Evolutionary conservation across 148 eudicot species (phyloP), one percentile per base, ranked within the genome.

Genomic region (Rhododendron henanense): DNA sequence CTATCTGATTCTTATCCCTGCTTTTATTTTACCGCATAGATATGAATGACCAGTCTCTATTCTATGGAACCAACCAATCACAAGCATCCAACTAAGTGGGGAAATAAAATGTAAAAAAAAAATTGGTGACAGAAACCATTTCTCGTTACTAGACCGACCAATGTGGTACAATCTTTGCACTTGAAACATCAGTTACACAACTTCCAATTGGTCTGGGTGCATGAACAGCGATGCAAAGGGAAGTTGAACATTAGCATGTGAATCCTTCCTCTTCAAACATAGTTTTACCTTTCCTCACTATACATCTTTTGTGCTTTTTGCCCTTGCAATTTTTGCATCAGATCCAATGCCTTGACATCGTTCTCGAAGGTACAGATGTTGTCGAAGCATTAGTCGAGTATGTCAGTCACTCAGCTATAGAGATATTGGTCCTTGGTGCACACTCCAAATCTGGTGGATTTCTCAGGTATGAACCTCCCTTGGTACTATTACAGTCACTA

Each of bases 291-390:
- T 71, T 31, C 18, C 39, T 71, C 76, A 71, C 76, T 13, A 31
- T 69, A 13, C 14, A 13, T 28, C 76, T 71, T 13, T 13, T 71
- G 13, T 31, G 76, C 19, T 14, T 14, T 31, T 31, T 71, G 41
- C 2, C 76, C 19, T 71, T 71, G 19, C 57, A 79, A 83, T 83
- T 59, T 41, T 55, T 25, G 61, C 7, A 69, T 47, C 89, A 96
- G 99, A 91, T 95, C 81, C 91, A 91, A 81, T 94, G 95, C 88
- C 90, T 85, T 3, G 96, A 93, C 79, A 85, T 95, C 13, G 91
- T 94, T 86, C 87, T 95, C 31, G 98, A 96, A 86, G 97, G 95
- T 47, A 69, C 94, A 45, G 97, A 96, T 84, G 91, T 95, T 63
- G 79, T 88, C 33, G 94, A 90, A 87, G 98, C 94, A 31, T 59